Evolutionary conservation across 139 green algal genomes (phyloP).

Genomic region (Limnomonas spitsbergensis): DNA sequence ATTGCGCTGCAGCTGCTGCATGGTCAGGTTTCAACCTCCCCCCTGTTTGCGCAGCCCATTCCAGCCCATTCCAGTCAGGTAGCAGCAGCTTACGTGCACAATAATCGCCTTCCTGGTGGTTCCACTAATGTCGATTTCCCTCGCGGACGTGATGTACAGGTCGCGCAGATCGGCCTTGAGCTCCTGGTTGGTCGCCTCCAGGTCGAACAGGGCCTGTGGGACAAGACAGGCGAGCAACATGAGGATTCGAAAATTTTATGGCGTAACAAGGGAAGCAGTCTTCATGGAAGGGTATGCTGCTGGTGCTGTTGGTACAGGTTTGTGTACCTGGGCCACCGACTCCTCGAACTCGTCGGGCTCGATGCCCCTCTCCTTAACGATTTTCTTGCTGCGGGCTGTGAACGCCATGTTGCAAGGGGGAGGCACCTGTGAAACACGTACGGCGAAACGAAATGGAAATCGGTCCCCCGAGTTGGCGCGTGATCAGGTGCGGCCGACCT

Average conservation of each 20-base stretch:
- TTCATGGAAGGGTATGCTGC: too few relatives aligned
- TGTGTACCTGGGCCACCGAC: conserved; percentile 95
- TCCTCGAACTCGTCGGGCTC: conserved; percentile 95
- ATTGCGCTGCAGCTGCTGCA: too few relatives aligned
- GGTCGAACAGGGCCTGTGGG: conserved; percentile 94
- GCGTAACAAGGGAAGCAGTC: too few relatives aligned
- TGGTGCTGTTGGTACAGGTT: too few relatives aligned
- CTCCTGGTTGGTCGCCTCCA: conserved; percentile 97
- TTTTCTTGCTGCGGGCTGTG: conserved; percentile 86
- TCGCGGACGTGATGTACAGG: conserved; percentile 94
- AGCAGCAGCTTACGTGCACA: conserved; percentile 75
- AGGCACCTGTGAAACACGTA: too few relatives aligned
- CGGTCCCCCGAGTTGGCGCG: too few relatives aligned
- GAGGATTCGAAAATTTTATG: too few relatives aligned
- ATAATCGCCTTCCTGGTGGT: conserved; percentile 92
- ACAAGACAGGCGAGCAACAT: not conserved
- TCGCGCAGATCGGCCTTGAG: conserved; percentile 96
- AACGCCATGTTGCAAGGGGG: conserved; percentile 8
- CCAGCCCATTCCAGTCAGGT: not conserved
- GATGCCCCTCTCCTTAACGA: conserved; percentile 91
- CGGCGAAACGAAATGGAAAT: too few relatives aligned
- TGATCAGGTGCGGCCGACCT: too few relatives aligned
- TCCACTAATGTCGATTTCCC: conserved; percentile 86
- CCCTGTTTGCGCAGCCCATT: not conserved
- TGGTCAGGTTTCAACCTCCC: too few relatives aligned